These are phyloP conservation scores for Litchi chinensis DNA, from an alignment of 345 rosid genomes.

Conservation along the genomic window DNA sequence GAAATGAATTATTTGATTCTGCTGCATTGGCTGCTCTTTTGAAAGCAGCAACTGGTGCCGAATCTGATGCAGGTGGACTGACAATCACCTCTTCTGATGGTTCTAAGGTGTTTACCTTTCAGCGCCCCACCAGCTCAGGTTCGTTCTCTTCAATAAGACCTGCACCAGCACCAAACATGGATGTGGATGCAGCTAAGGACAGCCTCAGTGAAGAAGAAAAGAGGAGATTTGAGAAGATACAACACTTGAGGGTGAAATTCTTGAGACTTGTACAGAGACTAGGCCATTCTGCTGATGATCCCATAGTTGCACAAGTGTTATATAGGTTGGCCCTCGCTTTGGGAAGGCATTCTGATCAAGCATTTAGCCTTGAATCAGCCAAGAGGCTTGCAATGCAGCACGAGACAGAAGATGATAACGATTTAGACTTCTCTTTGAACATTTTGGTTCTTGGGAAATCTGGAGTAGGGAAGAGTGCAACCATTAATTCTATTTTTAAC, in stretches of 20 bases:
- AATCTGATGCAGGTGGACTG: slow-evolving; percentile 22
- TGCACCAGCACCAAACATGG: slow-evolving; percentile 20
- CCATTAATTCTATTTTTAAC: slow-evolving; percentile 67
- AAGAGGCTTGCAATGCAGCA: slow-evolving; percentile 40
- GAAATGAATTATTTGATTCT: slow-evolving; percentile 31
- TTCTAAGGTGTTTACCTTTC: slow-evolving; percentile 27
- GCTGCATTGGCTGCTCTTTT: slow-evolving; percentile 36
- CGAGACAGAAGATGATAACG: slow-evolving; percentile 42
- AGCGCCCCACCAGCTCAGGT: slow-evolving; percentile 20
- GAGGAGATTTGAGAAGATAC: slow-evolving; percentile 45
- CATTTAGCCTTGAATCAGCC: slow-evolving; percentile 37
- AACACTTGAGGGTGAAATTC: slow-evolving; percentile 54
- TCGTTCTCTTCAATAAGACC: slow-evolving; percentile 19
- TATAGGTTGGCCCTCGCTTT: slow-evolving; percentile 32
- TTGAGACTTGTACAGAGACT: slow-evolving; percentile 53
- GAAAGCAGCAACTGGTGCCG: slow-evolving; percentile 35
- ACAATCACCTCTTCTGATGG: slow-evolving; percentile 20
- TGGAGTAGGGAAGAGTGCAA: slow-evolving; percentile 90
- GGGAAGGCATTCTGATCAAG: slow-evolving; percentile 30
- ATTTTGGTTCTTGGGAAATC: slow-evolving; percentile 77
- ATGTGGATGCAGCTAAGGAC: slow-evolving; percentile 10
- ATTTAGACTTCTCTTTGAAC: slow-evolving; percentile 55
- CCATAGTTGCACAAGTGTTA: slow-evolving; percentile 48
- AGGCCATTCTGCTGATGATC: slow-evolving; percentile 45
- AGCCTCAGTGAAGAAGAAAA: slow-evolving; percentile 47